Conservation (phyloP, 768 basidiomycete genomes). For the Chalciporus pseudorubinellus region DNA sequence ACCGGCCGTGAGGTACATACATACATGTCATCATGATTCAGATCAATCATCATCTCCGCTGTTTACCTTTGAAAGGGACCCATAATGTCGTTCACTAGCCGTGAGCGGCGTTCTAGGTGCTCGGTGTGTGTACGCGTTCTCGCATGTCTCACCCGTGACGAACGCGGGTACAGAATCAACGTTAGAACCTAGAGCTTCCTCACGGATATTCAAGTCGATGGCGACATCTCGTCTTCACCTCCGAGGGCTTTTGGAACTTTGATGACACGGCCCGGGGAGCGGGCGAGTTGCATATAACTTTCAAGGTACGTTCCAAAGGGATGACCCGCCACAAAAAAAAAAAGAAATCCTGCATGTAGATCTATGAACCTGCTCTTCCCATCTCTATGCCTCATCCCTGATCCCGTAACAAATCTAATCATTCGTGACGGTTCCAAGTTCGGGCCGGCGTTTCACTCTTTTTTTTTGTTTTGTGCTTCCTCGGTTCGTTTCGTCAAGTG, state of each 20-base stretch:
- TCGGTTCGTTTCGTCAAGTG: neutral
- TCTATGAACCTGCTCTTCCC: too few species aligned
- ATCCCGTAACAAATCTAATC: neutral
- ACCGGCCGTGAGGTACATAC: too few species aligned
- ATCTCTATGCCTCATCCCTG: too few species aligned
- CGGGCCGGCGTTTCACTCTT: neutral
- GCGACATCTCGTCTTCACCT: neutral
- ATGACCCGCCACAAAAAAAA: too few species aligned
- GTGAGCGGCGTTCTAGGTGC: neutral
- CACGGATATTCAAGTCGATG: too few species aligned
- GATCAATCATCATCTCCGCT: slow-evolving; percentile 18
- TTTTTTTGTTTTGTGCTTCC: neutral
- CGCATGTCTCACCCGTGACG: neutral
- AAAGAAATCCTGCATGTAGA: too few species aligned
- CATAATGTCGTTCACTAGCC: slow-evolving; percentile 4
- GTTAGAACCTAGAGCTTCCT: too few species aligned
- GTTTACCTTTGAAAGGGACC: slow-evolving; percentile 4
- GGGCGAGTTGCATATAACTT: too few species aligned
- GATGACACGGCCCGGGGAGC: too few species aligned
- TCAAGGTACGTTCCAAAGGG: too few species aligned
- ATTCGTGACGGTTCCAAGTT: neutral
- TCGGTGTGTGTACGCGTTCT: slow-evolving; percentile 1
- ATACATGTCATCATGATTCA: neutral
- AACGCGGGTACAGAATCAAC: too few species aligned
- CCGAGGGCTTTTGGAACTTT: neutral